Percentiles rank a stretch among this genome's conserved stretches.
phyloP scores from a whole-genome alignment of 1,139 yeast species.

The Blastobotrys arbuscula region DNA sequence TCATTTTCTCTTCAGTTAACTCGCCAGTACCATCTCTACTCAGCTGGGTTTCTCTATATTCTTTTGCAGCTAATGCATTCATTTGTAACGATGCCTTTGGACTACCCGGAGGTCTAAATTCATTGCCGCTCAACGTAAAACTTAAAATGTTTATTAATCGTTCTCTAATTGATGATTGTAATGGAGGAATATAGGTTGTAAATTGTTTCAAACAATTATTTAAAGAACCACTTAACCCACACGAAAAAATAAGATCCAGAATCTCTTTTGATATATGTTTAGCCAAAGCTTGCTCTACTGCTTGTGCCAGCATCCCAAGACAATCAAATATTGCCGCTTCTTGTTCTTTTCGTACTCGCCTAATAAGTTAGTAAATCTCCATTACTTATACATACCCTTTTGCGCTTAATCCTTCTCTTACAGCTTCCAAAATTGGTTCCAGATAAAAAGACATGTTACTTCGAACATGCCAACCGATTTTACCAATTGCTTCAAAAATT shows the following conservation, averaged over 20 bases:
- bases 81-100: slow-evolving; percentile 58
- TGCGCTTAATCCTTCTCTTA: slow-evolving; percentile 73
- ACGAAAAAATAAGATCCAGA: slow-evolving; percentile 70
- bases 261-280: slow-evolving; percentile 82
- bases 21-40: slow-evolving; percentile 48
- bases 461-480: slow-evolving; percentile 76
- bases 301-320: slow-evolving; percentile 75
- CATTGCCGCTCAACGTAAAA: slow-evolving; percentile 73
- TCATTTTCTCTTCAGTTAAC: slow-evolving; percentile 44
- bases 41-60: slow-evolving; percentile 69
- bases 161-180: slow-evolving; percentile 66
- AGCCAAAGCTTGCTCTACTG: slow-evolving; percentile 93
- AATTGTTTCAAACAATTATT: slow-evolving; percentile 66
- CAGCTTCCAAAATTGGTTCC: slow-evolving; percentile 77
- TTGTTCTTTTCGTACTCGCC: slow-evolving; percentile 59
- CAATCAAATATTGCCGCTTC: slow-evolving; percentile 90
- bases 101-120: slow-evolving; percentile 82
- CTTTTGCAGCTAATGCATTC: slow-evolving; percentile 63
- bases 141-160: slow-evolving; percentile 70
- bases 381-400: slow-evolving; percentile 39
- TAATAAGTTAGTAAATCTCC: slow-evolving; percentile 20
- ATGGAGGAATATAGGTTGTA: slow-evolving; percentile 70
- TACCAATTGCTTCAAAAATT: slow-evolving; percentile 79
- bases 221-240: slow-evolving; percentile 77
- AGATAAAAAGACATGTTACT: slow-evolving; percentile 84